Percentiles rank a stretch among this genome's conserved stretches.
phyloP scores from a whole-genome alignment of 2,329 filamentous ascomycete species.

The Sporothrix curviconia region DNA sequence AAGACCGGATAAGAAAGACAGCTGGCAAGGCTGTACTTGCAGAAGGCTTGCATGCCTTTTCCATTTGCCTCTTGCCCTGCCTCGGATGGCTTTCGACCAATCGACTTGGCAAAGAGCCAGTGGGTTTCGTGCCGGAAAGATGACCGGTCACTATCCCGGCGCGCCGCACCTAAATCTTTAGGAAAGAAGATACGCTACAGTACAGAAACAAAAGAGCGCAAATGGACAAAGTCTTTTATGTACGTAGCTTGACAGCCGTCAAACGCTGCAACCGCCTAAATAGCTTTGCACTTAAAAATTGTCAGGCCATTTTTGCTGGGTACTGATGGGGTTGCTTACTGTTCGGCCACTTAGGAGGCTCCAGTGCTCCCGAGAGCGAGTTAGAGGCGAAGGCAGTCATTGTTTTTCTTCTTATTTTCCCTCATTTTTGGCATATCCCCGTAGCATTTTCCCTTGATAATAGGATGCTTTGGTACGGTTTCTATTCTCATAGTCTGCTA shows the following conservation, averaged over 20 bases:
- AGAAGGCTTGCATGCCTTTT: background rate
- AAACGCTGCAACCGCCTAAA: background rate
- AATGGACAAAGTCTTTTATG: no score
- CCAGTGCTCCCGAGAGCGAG: no score
- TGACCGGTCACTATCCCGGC: no score
- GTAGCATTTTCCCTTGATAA: background rate
- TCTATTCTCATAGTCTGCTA: background rate
- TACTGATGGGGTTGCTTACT: background rate
- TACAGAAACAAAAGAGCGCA: no score
- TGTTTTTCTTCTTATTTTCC: background rate
- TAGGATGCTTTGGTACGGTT: background rate
- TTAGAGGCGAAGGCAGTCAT: no score
- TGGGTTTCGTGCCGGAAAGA: no score
- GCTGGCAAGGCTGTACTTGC: slow-evolving; percentile 1
- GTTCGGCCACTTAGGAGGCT: background rate
- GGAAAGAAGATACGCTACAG: no score
- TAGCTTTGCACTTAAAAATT: background rate
- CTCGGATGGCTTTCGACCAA: no score
- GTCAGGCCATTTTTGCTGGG: background rate
- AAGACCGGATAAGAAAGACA: background rate
- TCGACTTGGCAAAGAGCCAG: no score
- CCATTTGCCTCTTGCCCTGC: no score
- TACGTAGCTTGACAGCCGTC: no score
- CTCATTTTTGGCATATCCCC: background rate
- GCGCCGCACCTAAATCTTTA: no score